phyloP scores from a whole-genome alignment of 352 stramenopile genomes.

The Phytopythium kandeliae region DNA sequence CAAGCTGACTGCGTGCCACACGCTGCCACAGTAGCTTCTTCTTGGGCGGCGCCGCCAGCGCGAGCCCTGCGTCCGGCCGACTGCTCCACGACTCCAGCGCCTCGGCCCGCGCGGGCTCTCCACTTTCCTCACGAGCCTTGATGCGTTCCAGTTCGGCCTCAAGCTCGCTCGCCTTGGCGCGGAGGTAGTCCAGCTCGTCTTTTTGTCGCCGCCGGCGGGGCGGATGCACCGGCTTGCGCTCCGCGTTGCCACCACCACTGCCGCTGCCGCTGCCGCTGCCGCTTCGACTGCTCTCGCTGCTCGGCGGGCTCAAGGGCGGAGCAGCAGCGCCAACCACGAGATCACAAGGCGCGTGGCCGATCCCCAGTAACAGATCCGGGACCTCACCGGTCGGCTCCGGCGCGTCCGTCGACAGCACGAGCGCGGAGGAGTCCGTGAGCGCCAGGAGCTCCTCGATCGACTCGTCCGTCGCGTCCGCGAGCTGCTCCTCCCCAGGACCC shows the following conservation, averaged over 20 bases:
- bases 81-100: background rate
- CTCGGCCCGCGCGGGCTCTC: background rate
- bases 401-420: constrained; percentile 7
- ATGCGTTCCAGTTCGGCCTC: constrained; percentile 23
- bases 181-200: constrained; percentile 37
- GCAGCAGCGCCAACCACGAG: too few species aligned
- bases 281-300: too few species aligned
- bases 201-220: constrained; percentile 25
- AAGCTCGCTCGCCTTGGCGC: constrained; percentile 22
- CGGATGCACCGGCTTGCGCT: background rate
- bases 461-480: background rate
- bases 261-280: too few species aligned
- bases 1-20: constrained; percentile 23
- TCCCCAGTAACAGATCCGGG: too few species aligned
- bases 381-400: too few species aligned
- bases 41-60: background rate
- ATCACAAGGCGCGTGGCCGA: too few species aligned
- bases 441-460: constrained; percentile 17
- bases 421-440: background rate
- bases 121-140: constrained; percentile 5
- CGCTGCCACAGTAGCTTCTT: constrained; percentile 18
- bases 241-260: background rate
- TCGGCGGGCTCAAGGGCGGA: background rate
- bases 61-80: background rate
- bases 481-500: background rate